Conservation (phyloP, 352 stramenopile genomes). For the Peronospora destructor region DNA sequence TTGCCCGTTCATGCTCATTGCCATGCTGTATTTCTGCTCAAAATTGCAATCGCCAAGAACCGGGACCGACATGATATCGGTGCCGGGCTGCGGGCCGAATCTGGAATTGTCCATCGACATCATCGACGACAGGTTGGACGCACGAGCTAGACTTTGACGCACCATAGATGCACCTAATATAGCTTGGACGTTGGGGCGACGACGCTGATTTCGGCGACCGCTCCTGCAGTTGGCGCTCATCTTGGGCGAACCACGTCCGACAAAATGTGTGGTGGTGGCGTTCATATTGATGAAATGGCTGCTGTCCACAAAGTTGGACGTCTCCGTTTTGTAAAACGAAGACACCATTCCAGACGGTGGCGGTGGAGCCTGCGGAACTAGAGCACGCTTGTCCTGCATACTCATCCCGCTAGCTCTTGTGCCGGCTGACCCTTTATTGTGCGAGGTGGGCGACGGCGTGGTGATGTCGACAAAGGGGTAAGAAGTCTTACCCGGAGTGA, state of each 20-base stretch:
- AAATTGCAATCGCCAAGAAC: slow-evolving; percentile 62
- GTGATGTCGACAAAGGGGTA: slow-evolving; percentile 66
- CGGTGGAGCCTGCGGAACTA: slow-evolving; percentile 1
- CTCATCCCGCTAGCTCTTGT: slow-evolving; percentile 5
- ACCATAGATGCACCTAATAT: slow-evolving; percentile 67
- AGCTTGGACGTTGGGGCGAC: slow-evolving; percentile 52
- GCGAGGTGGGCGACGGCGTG: slow-evolving; percentile 38
- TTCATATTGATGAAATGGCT: slow-evolving; percentile 45
- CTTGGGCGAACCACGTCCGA: slow-evolving; percentile 17
- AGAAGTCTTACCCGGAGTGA: slow-evolving; percentile 38
- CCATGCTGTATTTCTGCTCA: slow-evolving; percentile 59
- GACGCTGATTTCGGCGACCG: slow-evolving; percentile 22
- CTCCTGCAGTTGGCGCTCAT: slow-evolving; percentile 33
- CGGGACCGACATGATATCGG: slow-evolving; percentile 52
- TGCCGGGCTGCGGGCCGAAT: slow-evolving; percentile 45
- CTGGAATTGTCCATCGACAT: slow-evolving; percentile 33
- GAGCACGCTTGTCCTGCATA: slow-evolving; percentile 24
- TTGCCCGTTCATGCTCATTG: slow-evolving; percentile 51
- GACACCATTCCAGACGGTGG: slow-evolving; percentile 9
- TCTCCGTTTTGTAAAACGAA: slow-evolving; percentile 25
- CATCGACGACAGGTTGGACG: slow-evolving; percentile 39
- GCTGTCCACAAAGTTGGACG: slow-evolving; percentile 57
- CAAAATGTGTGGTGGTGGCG: slow-evolving; percentile 27
- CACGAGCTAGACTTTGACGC: slow-evolving; percentile 37
- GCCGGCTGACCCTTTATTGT: slow-evolving; percentile 7